Evolutionary conservation across 2,329 filamentous ascomycete genomes (phyloP).

Genomic region (Fusarium succisae): DNA sequence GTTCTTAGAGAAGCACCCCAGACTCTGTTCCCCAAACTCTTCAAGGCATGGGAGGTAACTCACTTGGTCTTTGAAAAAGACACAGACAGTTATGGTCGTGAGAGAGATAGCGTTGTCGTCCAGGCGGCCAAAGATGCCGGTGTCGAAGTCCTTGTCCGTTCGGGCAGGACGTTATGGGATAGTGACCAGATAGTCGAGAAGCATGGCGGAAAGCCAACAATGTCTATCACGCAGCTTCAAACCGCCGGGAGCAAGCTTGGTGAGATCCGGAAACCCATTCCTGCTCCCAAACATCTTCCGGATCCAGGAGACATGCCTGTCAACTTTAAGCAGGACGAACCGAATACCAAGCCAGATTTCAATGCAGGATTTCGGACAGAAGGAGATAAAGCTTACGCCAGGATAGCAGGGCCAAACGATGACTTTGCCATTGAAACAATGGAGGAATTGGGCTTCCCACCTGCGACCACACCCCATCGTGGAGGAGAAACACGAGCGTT

Average conservation of each 20-base stretch:
- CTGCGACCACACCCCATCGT: constrained; percentile 71
- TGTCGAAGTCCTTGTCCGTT: constrained; percentile 71
- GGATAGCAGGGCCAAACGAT: constrained; percentile 71
- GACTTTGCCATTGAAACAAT: constrained; percentile 78
- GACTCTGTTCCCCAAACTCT: constrained; percentile 75
- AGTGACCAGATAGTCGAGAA: constrained; percentile 73
- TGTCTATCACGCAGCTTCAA: constrained; percentile 76
- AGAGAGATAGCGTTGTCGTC: constrained; percentile 68
- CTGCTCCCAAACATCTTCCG: constrained; percentile 67
- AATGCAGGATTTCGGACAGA: constrained; percentile 65
- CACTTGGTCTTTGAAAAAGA: constrained; percentile 84
- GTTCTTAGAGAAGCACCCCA: constrained; percentile 77
- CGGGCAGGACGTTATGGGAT: constrained; percentile 78
- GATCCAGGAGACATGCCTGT: constrained; percentile 71
- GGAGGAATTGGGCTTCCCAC: constrained; percentile 73
- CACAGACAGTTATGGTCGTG: constrained; percentile 75
- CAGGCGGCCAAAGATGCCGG: constrained; percentile 70
- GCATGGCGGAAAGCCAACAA: constrained; percentile 75
- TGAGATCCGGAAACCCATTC: constrained; percentile 67
- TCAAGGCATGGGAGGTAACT: constrained; percentile 77
- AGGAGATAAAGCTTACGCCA: constrained; percentile 66
- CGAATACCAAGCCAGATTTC: constrained; percentile 63
- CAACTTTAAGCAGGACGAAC: constrained; percentile 65
- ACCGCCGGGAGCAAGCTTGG: constrained; percentile 71
- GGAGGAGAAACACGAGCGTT: constrained; percentile 77